Base-by-base conservation (phyloP, 139 green algal species). In the Helicosporidium sp. region DNA sequence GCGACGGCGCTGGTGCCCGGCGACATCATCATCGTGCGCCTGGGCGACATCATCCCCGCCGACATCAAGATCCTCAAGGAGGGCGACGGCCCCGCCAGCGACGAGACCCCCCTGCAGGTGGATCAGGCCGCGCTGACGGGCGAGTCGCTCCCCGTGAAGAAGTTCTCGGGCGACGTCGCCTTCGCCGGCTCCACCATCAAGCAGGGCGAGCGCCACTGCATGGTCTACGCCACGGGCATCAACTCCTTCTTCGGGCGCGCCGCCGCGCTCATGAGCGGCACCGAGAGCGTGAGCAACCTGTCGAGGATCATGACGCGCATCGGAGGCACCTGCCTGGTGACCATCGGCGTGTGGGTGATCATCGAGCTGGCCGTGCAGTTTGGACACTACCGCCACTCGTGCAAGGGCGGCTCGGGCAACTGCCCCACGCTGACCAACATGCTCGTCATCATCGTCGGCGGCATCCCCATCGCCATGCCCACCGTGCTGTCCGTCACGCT, bases 391-490 rank as follows among this genome's bases (percentile, higher is more conserved):
- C 17, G 35, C 4, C 76, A 88, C 46, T 27, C 15, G 18, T 88
- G 78, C 65, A 25, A 26, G 12, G 39, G 34, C 7, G 78, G 78
- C 60, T 58, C 69, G 80, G 75, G 72, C 35, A 59, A 51, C 28
- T 87, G 78, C 66, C 73, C 79, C 34, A 84, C 74, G 0, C 65
- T 90, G 37, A 77, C 64, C 50, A 91, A 88, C 64, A 75, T 88
- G 57, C 70, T 93, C 22, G 80, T 90, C 20, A 76, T 93, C 54
- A 72, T 93, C 26, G 80, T 94, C 24, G 83, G 79, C 20, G 80
- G 77, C 47, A 87, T 94, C 45, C 83, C 83, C 42, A 92, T 93
- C 52, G 83, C 83, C 65, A 92, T 94, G 80, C 78, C 78, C 37
- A 92, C 77, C 19, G 83, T 94, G 43, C 56, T 92, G 48, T 79